Conservation (phyloP, 2,329 filamentous ascomycete genomes). For the Aureobasidium sp. region DNA sequence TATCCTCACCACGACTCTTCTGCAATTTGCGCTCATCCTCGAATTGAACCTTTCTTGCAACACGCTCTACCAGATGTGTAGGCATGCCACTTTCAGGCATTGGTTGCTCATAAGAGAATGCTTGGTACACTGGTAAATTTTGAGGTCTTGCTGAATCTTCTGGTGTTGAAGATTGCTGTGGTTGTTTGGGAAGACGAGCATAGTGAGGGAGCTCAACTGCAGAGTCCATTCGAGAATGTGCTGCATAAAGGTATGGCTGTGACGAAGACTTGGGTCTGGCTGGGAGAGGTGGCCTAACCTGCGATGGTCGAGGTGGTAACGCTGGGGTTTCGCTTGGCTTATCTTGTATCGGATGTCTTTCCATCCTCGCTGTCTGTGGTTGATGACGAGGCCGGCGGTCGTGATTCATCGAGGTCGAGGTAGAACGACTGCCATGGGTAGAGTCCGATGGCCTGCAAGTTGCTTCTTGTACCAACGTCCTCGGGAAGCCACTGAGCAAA, state of each 20-base stretch:
- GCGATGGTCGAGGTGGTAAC: not conserved
- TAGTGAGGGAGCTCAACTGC: not conserved
- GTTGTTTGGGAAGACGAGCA: not conserved
- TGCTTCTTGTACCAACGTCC: not conserved
- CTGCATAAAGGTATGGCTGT: not conserved
- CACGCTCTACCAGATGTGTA: not conserved
- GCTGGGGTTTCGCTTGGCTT: not conserved
- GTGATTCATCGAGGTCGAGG: not conserved
- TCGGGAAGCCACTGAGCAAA: constrained; percentile 1
- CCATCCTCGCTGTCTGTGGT: no score
- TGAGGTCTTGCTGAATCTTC: not conserved
- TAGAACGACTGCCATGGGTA: not conserved
- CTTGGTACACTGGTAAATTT: not conserved
- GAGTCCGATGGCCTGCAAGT: not conserved
- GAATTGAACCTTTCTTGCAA: not conserved
- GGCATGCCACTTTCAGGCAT: not conserved
- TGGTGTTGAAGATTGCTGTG: not conserved
- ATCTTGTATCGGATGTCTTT: not conserved
- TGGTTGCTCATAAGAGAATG: not conserved
- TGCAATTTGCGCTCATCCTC: not conserved
- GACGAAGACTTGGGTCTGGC: not conserved
- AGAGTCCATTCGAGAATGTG: not conserved
- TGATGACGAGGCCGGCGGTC: not conserved
- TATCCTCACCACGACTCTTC: not conserved
- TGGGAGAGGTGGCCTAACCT: not conserved